These are phyloP conservation scores for Blastobotrys petasosporus DNA, from an alignment of 1,139 yeast genomes.

Conservation along the genomic window DNA sequence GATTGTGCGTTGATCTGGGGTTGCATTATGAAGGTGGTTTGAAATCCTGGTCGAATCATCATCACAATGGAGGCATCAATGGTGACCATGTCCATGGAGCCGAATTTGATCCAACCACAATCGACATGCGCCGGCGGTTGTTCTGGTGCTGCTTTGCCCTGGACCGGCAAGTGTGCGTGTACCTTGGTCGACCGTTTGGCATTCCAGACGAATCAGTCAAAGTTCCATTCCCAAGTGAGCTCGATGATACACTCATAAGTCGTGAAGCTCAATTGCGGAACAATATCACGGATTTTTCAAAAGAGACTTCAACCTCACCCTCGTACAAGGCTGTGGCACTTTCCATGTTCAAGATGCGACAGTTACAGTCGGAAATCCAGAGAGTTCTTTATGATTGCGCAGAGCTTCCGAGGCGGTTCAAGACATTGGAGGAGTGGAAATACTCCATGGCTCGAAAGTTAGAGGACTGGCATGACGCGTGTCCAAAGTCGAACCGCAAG, in stretches of 20 bases:
- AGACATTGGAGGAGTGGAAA: slow-evolving; percentile 56
- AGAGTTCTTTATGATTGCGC: slow-evolving; percentile 62
- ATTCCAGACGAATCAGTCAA: slow-evolving; percentile 62
- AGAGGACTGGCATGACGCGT: slow-evolving; percentile 53
- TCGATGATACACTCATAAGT: slow-evolving; percentile 63
- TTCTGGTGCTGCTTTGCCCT: slow-evolving; percentile 88
- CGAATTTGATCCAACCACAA: slow-evolving; percentile 44
- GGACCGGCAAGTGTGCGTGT: slow-evolving; percentile 73
- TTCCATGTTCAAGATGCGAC: slow-evolving; percentile 61
- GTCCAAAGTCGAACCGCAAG: slow-evolving; percentile 51
- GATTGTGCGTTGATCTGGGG: slow-evolving; percentile 79
- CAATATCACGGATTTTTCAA: slow-evolving; percentile 24
- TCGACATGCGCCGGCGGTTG: slow-evolving; percentile 68
- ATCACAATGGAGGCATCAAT: slow-evolving; percentile 9
- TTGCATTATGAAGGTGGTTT: slow-evolving; percentile 54
- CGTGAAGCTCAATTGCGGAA: slow-evolving; percentile 28
- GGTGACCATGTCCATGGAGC: slow-evolving; percentile 7
- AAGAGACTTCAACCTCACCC: slow-evolving; percentile 30
- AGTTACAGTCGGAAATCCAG: slow-evolving; percentile 73
- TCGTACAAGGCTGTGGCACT: slow-evolving; percentile 63
- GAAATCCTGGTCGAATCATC: slow-evolving; percentile 24
- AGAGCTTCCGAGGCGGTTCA: slow-evolving; percentile 60
- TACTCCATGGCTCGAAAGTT: slow-evolving; percentile 45
- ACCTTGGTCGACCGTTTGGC: slow-evolving; percentile 67
- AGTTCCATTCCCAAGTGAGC: slow-evolving; percentile 62